phyloP scores from a whole-genome alignment of 2,329 filamentous ascomycete species.

The Arthroderma sp. region DNA sequence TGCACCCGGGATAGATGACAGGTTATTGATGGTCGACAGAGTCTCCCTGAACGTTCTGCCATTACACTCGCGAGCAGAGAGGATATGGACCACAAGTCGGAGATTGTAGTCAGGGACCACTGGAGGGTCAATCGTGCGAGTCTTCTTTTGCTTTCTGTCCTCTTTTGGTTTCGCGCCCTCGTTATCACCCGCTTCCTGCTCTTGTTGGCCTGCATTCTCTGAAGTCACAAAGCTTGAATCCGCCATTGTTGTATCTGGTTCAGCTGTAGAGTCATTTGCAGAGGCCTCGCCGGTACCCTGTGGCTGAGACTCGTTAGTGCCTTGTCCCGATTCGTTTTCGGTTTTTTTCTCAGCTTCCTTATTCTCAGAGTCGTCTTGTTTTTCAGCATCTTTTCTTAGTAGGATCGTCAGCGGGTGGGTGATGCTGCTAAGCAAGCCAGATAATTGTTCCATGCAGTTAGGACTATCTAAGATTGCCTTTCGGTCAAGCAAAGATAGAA shows the following conservation, averaged over 20 bases:
- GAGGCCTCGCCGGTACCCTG: constrained; percentile 16
- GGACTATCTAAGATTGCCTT: constrained; percentile 93
- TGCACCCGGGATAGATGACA: constrained; percentile 82
- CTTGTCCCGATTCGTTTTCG: constrained; percentile 21
- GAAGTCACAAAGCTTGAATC: constrained; percentile 21
- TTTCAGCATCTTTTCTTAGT: constrained; percentile 74
- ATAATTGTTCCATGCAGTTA: constrained; percentile 89
- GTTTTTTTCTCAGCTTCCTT: constrained; percentile 30
- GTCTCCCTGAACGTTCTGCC: constrained; percentile 98
- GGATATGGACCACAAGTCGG: constrained; percentile 87
- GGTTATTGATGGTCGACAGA: constrained; percentile 94
- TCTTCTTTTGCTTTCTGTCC: constrained; percentile 46
- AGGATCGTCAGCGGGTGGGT: constrained; percentile 73
- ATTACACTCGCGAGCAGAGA: constrained; percentile 90
- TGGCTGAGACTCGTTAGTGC: constrained; percentile 19
- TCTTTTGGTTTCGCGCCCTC: constrained; percentile 20
- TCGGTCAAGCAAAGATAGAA: constrained; percentile 80
- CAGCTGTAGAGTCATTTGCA: constrained; percentile 17
- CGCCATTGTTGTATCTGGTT: constrained; percentile 31
- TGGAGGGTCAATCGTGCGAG: constrained; percentile 60
- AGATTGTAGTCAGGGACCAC: constrained; percentile 81
- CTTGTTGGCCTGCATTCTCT: constrained; percentile 21
- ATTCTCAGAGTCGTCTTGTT: constrained; percentile 35
- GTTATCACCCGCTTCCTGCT: constrained; percentile 28
- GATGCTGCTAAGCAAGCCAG: constrained; percentile 73